Evolutionary conservation across 345 rosid genomes (phyloP), one percentile per base, ranked within the genome.

Genomic region (Rhodomyrtus tomentosa): DNA sequence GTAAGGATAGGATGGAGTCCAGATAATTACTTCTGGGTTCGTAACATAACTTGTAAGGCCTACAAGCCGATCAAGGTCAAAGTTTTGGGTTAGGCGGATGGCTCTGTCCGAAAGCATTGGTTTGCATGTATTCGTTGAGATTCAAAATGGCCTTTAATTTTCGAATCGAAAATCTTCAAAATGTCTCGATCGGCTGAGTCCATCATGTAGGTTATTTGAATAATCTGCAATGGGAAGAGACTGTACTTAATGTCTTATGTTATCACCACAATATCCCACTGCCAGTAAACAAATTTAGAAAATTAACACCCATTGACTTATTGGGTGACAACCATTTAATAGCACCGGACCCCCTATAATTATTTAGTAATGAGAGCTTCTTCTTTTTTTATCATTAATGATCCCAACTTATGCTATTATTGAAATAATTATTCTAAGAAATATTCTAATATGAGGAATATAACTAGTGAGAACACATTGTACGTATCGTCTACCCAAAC

Each of bases 41-140:
- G 5, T 32, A 8, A 0, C 16, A 32, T 36, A 21, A 12, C 21
- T 0, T 62, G 0, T 29, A 7, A 32, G 12, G 0, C 24, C 21
- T 62, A 21, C 56, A 54, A 54, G 9, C 4, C 4, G 11, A 54
- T 54, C 58, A 54, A 54, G 11, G 58, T 22, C n/a, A 18, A 54
- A 1, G n/a, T 54, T 54, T 53, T 53, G 25, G 55, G 8, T 7
- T 7, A 6, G 0, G 55, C 0, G 7, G 55, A 25, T 53, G 55
- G 4, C 25, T 53, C 8, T 3, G 10, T 6, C 24, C 4, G 7
- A 51, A 50, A 51, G 53, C 5, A 51, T 15, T 5, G 8, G 5
- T 32, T 32, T 32, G 6, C 24, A 32, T 4, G 45, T 68, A 8
- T 8, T 18, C 20, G 4, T 6, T 68, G 13, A 0, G 45, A 9